Conservation (phyloP, 345 rosid genomes). For the Gossypium anomalum region DNA sequence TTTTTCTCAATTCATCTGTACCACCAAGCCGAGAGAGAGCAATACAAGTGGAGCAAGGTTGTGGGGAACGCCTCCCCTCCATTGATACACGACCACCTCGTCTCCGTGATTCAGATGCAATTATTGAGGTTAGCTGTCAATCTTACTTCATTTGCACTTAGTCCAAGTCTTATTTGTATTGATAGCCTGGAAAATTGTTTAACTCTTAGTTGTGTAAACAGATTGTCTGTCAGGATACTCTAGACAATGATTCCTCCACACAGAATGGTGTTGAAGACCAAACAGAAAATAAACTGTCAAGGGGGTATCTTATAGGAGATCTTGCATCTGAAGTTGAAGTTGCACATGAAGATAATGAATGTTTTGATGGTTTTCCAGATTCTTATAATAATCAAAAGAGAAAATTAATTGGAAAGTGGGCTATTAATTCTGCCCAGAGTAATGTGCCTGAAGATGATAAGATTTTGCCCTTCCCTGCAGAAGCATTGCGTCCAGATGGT, state of each 20-base stretch:
- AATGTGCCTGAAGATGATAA: slow-evolving; percentile 44
- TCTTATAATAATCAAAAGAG: slow-evolving; percentile 28
- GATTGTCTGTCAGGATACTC: slow-evolving; percentile 74
- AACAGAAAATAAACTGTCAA: slow-evolving; percentile 33
- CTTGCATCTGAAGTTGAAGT: slow-evolving; percentile 35
- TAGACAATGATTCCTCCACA: slow-evolving; percentile 49
- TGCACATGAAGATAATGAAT: slow-evolving; percentile 27
- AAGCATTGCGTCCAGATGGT: slow-evolving; percentile 27
- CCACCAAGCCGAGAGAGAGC: slow-evolving; percentile 99
- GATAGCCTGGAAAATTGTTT: slow-evolving; percentile 9
- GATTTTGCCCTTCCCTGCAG: slow-evolving; percentile 27
- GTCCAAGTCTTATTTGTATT: slow-evolving; percentile 12
- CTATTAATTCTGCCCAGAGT: slow-evolving; percentile 30
- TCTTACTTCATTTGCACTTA: slow-evolving; percentile 16
- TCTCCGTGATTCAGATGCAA: slow-evolving; percentile 85
- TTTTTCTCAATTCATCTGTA: slow-evolving; percentile 14
- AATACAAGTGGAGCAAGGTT: slow-evolving; percentile 91
- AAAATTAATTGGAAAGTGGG: slow-evolving; percentile 26
- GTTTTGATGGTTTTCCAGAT: slow-evolving; percentile 31
- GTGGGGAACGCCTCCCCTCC: slow-evolving; percentile 87
- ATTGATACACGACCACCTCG: slow-evolving; percentile 85
- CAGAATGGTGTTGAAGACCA: slow-evolving; percentile 37
- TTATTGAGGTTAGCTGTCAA: slow-evolving; percentile 65
- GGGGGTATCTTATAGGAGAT: slow-evolving; percentile 32
- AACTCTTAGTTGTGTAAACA: slow-evolving; percentile 40